phyloP scores from a whole-genome alignment of 1,284 basidiomycete species.

The Ustilago loliicola region DNA sequence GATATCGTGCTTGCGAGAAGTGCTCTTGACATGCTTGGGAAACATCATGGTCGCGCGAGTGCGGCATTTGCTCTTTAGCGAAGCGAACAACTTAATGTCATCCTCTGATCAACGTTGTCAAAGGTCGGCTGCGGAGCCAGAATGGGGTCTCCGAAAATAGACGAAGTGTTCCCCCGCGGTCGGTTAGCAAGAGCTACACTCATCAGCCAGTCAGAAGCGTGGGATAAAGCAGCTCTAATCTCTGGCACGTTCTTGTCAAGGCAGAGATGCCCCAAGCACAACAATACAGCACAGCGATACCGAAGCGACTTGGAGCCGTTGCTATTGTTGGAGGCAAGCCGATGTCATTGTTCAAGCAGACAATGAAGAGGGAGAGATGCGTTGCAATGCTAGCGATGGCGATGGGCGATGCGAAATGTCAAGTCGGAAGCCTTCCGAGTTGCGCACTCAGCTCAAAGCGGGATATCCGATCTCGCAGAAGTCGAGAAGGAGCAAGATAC shows the following conservation, averaged over 20 bases:
- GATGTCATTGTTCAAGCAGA: background rate
- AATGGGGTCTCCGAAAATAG: constrained; percentile 3
- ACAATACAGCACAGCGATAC: background rate
- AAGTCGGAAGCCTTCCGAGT: constrained; percentile 1
- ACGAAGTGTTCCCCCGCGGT: background rate
- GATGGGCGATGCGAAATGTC: background rate
- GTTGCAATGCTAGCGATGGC: background rate
- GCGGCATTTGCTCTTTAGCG: too few relatives aligned
- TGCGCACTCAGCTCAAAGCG: background rate
- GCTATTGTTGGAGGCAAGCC: background rate
- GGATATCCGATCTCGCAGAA: background rate
- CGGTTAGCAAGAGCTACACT: background rate
- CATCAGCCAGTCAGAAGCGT: background rate
- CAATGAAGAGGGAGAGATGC: background rate
- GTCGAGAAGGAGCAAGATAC: background rate
- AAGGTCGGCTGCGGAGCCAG: background rate
- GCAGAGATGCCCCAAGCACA: background rate
- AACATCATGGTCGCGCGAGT: too few relatives aligned
- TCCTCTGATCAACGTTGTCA: background rate
- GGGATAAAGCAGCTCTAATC: background rate
- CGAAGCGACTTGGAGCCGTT: background rate
- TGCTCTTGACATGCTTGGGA: too few relatives aligned
- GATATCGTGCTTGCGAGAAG: background rate
- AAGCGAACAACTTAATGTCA: background rate
- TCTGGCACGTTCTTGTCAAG: background rate